These are phyloP conservation scores for Dactylorhiza incarnata DNA, from an alignment of 106 monocot species.

Conservation along the genomic window DNA sequence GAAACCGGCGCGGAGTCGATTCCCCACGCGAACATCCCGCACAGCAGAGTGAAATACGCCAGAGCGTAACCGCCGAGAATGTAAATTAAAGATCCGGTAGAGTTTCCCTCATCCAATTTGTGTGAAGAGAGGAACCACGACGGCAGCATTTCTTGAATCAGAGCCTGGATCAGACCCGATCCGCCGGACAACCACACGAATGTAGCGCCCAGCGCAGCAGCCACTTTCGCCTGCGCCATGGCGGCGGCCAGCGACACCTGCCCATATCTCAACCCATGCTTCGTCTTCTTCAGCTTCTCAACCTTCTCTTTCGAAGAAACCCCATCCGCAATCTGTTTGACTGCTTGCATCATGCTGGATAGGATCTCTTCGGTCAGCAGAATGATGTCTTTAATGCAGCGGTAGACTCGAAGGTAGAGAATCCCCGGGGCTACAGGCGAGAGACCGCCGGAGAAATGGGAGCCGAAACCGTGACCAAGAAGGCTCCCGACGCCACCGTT, in stretches of 20 bases:
- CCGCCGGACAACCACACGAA: constrained; percentile 90
- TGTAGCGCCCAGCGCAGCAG: constrained; percentile 66
- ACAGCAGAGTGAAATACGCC: constrained; percentile 58
- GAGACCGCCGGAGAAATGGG: constrained; percentile 69
- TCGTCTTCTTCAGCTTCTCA: constrained; percentile 49
- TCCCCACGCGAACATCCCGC: constrained; percentile 90
- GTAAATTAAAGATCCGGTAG: constrained; percentile 24
- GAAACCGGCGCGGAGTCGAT: constrained; percentile 33
- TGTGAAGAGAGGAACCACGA: constrained; percentile 69
- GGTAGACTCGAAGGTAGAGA: constrained; percentile 63
- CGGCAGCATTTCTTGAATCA: constrained; percentile 76
- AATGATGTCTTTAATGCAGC: constrained; percentile 58
- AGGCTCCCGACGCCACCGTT: constrained; percentile 70
- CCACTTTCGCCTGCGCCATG: constrained; percentile 41
- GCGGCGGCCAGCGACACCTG: constrained; percentile 55
- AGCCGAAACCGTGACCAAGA: constrained; percentile 90
- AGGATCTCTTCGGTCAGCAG: constrained; percentile 70
- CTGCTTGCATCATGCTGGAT: constrained; percentile 51
- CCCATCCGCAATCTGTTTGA: constrained; percentile 48
- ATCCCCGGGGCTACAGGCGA: constrained; percentile 86
- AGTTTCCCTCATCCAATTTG: constrained; percentile 29
- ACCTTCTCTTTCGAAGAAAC: constrained; percentile 22
- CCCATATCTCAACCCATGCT: constrained; percentile 34
- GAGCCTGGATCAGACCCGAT: constrained; percentile 55
- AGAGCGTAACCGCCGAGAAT: constrained; percentile 58